Evolutionary conservation across 148 eudicot genomes (phyloP), one percentile per base, ranked within the genome.

Genomic region (Pharnaceum exiguum): DNA sequence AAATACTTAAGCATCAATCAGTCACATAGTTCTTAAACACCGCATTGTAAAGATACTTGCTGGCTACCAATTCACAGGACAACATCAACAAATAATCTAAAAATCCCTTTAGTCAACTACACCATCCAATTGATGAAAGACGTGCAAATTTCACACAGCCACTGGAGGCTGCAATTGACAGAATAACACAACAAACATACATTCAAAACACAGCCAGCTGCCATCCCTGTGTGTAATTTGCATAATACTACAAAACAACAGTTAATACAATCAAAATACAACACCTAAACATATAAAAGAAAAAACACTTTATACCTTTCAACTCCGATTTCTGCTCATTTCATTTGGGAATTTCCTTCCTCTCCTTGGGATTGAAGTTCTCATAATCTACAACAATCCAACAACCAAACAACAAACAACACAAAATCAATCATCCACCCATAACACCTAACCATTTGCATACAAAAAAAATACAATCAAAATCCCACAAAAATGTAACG

Each of bases 291-390:
- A 40, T 15, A 10, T n/a, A 28, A 31, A 26, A 23, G 4, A 27
- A 50, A 37, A 46, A 27, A 18, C 15, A 24, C 57, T 40, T 25
- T 31, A n/a, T n/a, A 88, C 96, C 93, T 78, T 85, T 85, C 5
- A 86, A 78, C 57, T 78, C 79, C 0, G 96, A 76, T 67, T 85
- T 83, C 66, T 85, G 85, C 31, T 67, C 85, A 39, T 85, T 67
- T 7, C 62, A 55, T 72, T 88, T 89, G 0, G 96, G 96, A 29
- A 81, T 77, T 65, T 85, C 96, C 84, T 85, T 85, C 85, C 83
- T 89, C 12, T 74, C 76, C 69, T 85, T 89, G 1, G 96, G 94
- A 51, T 76, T 78, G 60, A 70, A 89, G 66, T 89, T 85, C 73
- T 89, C 96, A 65, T 85, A 85, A 49, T 85, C 96, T 89, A 56